A percentile compares a stretch with the other conserved stretches of the same genome.
These are phyloP conservation scores for Epichloe gansuensis DNA, from an alignment of 2,329 filamentous ascomycete genomes.

Conservation along the genomic window DNA sequence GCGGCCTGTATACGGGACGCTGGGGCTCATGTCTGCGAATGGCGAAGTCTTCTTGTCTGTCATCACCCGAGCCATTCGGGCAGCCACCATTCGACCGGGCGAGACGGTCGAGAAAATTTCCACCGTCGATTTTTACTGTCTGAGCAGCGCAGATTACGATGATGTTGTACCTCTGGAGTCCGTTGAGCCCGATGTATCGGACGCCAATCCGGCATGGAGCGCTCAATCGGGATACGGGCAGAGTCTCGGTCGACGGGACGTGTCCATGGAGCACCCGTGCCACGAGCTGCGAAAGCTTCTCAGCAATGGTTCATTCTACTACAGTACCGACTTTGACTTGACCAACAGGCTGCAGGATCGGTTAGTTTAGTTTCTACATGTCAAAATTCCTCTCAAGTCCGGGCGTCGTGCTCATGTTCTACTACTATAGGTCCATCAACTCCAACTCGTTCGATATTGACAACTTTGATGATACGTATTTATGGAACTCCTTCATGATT, in stretches of 20 bases:
- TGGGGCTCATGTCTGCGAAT: conserved; percentile 75
- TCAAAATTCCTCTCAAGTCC: background rate
- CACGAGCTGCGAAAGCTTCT: conserved; percentile 82
- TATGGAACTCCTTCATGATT: conserved; percentile 99
- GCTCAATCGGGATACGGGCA: conserved; percentile 27
- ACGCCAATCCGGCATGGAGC: conserved; percentile 35
- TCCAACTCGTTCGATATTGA: conserved; percentile 77
- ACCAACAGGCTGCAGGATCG: conserved; percentile 88
- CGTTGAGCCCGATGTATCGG: conserved; percentile 36
- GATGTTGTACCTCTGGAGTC: conserved; percentile 50
- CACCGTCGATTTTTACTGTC: conserved; percentile 82
- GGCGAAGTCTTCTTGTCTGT: conserved; percentile 85
- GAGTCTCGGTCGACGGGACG: conserved; percentile 52
- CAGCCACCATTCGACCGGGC: conserved; percentile 72
- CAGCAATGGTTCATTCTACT: conserved; percentile 91
- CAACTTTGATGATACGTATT: conserved; percentile 79
- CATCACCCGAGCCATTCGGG: conserved; percentile 65
- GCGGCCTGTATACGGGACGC: conserved; percentile 67
- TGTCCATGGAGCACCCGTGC: conserved; percentile 74
- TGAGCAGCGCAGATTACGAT: conserved; percentile 81
- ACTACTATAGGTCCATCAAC: conserved; percentile 50
- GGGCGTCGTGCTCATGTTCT: background rate
- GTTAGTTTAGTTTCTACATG: conserved; percentile 32
- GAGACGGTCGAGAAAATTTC: conserved; percentile 84
- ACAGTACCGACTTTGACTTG: conserved; percentile 95